Percentiles rank a stretch among this genome's conserved stretches.
Conservation (phyloP, 805 yeast genomes). For the Lachancea sp. region DNA sequence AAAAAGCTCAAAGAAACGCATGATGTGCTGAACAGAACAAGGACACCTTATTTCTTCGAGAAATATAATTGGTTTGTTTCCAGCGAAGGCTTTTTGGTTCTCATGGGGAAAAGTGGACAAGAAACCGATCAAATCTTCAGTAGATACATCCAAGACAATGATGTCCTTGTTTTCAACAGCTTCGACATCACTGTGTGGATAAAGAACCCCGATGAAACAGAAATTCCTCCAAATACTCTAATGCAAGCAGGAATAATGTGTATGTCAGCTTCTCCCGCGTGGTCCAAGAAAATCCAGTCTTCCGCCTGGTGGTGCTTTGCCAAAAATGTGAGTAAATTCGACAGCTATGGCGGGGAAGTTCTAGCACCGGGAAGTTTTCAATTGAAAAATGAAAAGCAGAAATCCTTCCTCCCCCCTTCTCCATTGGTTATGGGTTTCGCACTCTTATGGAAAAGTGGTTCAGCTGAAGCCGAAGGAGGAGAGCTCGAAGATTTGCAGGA, state of each 20-base stretch:
- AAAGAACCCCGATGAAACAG: conserved; percentile 68
- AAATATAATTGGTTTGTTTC: conserved; percentile 93
- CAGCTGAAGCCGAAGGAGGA: conserved; percentile 16
- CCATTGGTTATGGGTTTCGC: conserved; percentile 89
- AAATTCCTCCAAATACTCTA: conserved; percentile 80
- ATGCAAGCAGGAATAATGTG: conserved; percentile 86
- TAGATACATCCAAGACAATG: conserved; percentile 68
- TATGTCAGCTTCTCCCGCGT: conserved; percentile 76
- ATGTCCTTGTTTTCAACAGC: conserved; percentile 68
- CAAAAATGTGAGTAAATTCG: conserved; percentile 60
- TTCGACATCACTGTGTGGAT: conserved; percentile 72
- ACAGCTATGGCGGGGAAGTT: conserved; percentile 43
- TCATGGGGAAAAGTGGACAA: conserved; percentile 76
- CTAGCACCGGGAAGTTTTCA: conserved; percentile 59
- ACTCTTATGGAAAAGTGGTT: conserved; percentile 64
- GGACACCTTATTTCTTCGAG: conserved; percentile 86
- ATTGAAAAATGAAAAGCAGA: conserved; percentile 45
- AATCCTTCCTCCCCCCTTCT: conserved; percentile 64
- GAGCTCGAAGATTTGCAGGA: background rate
- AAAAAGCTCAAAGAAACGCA: conserved; percentile 54
- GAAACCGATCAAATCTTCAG: conserved; percentile 79
- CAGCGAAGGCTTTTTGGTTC: conserved; percentile 76
- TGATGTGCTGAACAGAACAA: conserved; percentile 46
- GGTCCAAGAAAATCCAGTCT: conserved; percentile 79
- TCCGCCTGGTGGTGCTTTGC: conserved; percentile 86